These are phyloP conservation scores for Achaetomium macrosporum DNA, from an alignment of 2,329 filamentous ascomycete species.

Conservation along the genomic window DNA sequence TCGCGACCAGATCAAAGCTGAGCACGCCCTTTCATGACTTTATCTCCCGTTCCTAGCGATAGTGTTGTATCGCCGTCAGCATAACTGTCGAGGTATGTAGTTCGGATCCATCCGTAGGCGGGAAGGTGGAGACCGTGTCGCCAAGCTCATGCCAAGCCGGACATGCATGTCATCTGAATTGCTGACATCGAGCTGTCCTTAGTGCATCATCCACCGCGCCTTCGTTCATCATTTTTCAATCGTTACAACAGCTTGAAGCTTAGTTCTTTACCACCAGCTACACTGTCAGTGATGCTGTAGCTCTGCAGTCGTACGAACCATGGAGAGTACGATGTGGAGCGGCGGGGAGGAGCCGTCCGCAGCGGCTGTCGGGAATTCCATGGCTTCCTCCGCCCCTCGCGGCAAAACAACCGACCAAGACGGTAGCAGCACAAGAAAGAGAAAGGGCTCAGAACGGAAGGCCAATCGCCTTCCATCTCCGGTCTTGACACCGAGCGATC, in stretches of 20 bases:
- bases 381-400: neutral
- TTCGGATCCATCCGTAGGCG: too few species aligned
- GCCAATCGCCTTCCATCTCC: constrained; percentile 19
- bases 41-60: too few species aligned
- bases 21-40: too few species aligned
- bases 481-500: constrained; percentile 17
- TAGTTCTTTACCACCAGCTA: neutral
- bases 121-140: too few species aligned
- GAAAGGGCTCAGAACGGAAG: neutral
- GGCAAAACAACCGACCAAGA: neutral
- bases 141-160: too few species aligned
- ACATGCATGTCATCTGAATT: too few species aligned
- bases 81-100: too few species aligned
- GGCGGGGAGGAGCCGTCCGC: neutral
- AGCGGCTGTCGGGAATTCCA: neutral
- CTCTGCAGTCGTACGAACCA: neutral
- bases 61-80: too few species aligned
- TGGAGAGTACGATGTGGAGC: constrained; percentile 3
- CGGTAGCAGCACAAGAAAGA: neutral
- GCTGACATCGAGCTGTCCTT: neutral
- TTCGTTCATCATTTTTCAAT: too few species aligned
- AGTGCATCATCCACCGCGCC: too few species aligned
- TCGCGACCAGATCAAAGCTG: too few species aligned
- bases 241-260: neutral
- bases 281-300: neutral